Evolutionary conservation across 768 basidiomycete genomes (phyloP).

Genomic region (Guyanaporus albipodus): DNA sequence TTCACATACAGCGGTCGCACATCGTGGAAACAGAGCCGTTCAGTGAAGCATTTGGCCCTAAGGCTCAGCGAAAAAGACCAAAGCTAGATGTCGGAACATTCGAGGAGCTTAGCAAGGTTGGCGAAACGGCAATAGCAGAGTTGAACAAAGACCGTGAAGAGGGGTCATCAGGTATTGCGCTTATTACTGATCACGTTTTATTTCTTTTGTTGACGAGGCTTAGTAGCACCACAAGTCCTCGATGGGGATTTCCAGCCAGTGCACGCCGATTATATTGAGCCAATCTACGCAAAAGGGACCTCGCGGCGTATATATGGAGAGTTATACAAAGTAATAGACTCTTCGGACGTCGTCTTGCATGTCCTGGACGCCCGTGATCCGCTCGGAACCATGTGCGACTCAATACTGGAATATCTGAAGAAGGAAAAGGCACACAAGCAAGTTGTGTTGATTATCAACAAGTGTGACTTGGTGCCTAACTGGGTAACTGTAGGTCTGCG

Average conservation of each 20-base stretch:
- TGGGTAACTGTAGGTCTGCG: conserved; percentile 89
- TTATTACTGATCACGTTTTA: background rate
- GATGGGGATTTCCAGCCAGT: conserved; percentile 47
- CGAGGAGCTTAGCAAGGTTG: conserved; percentile 77
- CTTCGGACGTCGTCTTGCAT: conserved; percentile 94
- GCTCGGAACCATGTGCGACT: conserved; percentile 91
- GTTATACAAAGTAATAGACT: conserved; percentile 98
- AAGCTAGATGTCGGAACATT: conserved; percentile 86
- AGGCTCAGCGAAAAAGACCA: conserved; percentile 90
- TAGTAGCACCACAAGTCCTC: conserved; percentile 10
- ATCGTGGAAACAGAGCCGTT: conserved; percentile 98
- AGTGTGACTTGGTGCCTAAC: conserved; percentile 96
- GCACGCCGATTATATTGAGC: conserved; percentile 80
- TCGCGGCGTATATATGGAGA: conserved; percentile 96
- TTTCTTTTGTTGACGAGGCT: conserved; percentile 1
- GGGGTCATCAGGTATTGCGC: conserved; percentile 42
- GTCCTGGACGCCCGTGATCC: conserved; percentile 95
- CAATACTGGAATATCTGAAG: conserved; percentile 85
- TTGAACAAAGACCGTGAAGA: conserved; percentile 36
- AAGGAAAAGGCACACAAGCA: conserved; percentile 99
- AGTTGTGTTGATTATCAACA: conserved; percentile 94
- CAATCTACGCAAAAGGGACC: conserved; percentile 93
- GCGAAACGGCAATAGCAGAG: conserved; percentile 54
- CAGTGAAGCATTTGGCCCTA: conserved; percentile 90
- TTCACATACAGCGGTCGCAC: conserved; percentile 65